Base-by-base conservation (phyloP, 345 rosid species). In the Rubroshorea leprosula region DNA sequence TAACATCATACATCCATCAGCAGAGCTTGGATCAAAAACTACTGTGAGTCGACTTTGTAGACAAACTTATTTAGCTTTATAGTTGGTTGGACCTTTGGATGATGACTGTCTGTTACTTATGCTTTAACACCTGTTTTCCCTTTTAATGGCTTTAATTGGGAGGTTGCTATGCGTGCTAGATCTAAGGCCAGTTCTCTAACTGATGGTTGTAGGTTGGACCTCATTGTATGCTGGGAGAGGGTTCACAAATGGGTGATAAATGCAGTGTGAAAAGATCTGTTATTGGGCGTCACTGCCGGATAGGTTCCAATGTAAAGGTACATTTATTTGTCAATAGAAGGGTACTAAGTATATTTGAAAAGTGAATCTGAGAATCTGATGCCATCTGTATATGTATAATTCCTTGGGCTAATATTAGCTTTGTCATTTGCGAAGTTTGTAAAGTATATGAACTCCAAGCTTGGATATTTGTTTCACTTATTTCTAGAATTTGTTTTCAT, bases 221-320 rank as follows among this genome's bases (percentile, higher is more conserved):
- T 20, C 81, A 89, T 69, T 85, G 97, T 76, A 79, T 87, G 88
- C 80, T 87, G 55, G 94, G 94, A 39, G 97, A 93, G 78, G 96
- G 97, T 69, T 83, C 99, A 60, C 88, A 85, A 60, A 78, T 93
- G 85, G 96, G 92, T 66, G 99, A 93, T 70, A 93, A 89, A 67
- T 93, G 97, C 68, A 84, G 95, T 60, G 96, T 93, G 57, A 89
- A 93, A 72, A 85, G 97, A 72, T 93, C 99, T 57, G 96, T 89
- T 24, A 82, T 89, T 64, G 97, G 99, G 59, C 91, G 87, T 55
- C 97, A 89, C 68, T 93, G 99, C 78, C 82, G 92, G 54, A 87
- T 93, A 79, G 95, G 97, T 68, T 89, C 94, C 68, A 87, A 82
- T 70, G 99, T 93, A 66, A 93, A 93, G 99, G 99, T 89, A 76